These are phyloP conservation scores for Yarrowia yakushimensis DNA, from an alignment of 805 yeast species.

Conservation along the genomic window DNA sequence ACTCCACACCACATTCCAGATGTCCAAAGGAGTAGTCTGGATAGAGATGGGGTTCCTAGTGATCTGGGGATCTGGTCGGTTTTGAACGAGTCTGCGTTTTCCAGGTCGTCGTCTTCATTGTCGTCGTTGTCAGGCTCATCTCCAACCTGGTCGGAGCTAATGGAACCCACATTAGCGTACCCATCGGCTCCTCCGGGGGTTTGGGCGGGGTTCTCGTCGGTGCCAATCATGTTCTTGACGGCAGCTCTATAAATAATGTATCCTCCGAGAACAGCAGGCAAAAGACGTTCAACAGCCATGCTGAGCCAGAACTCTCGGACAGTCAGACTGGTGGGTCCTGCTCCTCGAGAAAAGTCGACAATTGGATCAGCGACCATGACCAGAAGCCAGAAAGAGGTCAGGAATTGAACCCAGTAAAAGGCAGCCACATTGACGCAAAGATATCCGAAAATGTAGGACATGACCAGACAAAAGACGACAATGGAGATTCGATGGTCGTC, in stretches of 20 bases:
- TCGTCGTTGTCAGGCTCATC: not conserved
- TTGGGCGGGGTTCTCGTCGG: conserved; percentile 23
- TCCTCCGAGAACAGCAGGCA: conserved; percentile 70
- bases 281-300: conserved; percentile 63
- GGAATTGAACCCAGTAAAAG: conserved; percentile 58
- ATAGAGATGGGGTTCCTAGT: conserved; percentile 27
- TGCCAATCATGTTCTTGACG: conserved; percentile 40
- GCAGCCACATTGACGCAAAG: conserved; percentile 50
- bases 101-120: not conserved
- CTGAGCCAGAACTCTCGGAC: conserved; percentile 2
- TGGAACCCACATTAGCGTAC: not conserved
- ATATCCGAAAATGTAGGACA: conserved; percentile 46
- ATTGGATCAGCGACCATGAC: conserved; percentile 78
- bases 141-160: not conserved
- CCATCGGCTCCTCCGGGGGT: not conserved
- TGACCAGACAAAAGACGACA: conserved; percentile 52
- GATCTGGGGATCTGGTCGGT: not conserved
- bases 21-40: conserved; percentile 59
- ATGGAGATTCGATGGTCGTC: conserved; percentile 64
- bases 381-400: conserved; percentile 82
- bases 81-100: not conserved
- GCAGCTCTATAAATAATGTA: conserved; percentile 57
- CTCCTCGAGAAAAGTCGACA: not conserved
- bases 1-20: conserved; percentile 81
- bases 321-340: not conserved